Evolutionary conservation across 345 rosid genomes (phyloP).

Genomic region (Rhizophora mangle): DNA sequence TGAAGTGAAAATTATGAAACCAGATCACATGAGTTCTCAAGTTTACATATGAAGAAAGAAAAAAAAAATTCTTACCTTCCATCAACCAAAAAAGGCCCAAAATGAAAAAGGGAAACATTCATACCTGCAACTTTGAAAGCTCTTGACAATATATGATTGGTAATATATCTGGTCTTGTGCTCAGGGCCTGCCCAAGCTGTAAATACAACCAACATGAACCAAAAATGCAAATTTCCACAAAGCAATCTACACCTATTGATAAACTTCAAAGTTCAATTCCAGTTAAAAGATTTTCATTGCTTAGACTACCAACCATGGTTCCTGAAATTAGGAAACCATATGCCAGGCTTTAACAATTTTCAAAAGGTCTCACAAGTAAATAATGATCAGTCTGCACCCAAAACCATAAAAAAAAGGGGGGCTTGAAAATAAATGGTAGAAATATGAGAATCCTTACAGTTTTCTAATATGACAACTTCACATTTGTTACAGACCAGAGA

Average conservation of each 20-base stretch:
- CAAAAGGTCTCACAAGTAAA: too few relatives aligned
- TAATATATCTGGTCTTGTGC: constrained; percentile 92
- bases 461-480: too few relatives aligned
- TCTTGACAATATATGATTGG: constrained; percentile 83
- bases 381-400: too few relatives aligned
- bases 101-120: background rate
- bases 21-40: constrained; percentile 3
- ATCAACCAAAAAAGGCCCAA: too few relatives aligned
- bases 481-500: too few relatives aligned
- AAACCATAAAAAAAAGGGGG: too few relatives aligned
- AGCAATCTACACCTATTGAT: background rate
- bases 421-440: too few relatives aligned
- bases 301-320: background rate
- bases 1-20: constrained; percentile 1
- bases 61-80: background rate
- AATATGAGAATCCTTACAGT: too few relatives aligned
- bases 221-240: background rate
- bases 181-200: constrained; percentile 97
- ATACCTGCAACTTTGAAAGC: constrained; percentile 91
- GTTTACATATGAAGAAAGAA: constrained; percentile 1
- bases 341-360: background rate
- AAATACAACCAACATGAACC: constrained; percentile 12
- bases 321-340: background rate
- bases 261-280: constrained; percentile 9
- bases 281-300: background rate